Evolutionary conservation across 495 filamentous ascomycete genomes (phyloP), one percentile per base, ranked within the genome.

Genomic region (Cercophora newfieldiana): DNA sequence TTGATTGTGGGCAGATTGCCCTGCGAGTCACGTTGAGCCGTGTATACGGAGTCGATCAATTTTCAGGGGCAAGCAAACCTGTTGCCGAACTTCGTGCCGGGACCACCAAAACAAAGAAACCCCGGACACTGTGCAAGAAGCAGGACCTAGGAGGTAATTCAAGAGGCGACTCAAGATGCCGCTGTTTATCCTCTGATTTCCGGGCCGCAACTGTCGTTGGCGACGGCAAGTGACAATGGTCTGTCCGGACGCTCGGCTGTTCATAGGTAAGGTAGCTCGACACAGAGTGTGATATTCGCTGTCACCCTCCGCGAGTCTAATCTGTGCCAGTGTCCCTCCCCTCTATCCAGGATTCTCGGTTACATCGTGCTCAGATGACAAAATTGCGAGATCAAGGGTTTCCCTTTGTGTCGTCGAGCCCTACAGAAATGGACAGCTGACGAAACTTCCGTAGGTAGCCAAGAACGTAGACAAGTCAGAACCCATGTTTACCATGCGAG

Each of bases 1-100:
- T 57, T 30, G n/a, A 57, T 33, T 57, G 55, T 18, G 26, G 26
- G 18, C 21, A 57, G 28, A 57, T 57, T 57, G 55, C 55, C 55
- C 29, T n/a, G 55, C 7, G 28, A 31, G 28, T 57, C 18, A 57
- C 55, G 55, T 21, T 25, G 49, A 57, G 37, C 37, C 37, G 37
- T 16, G 37, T 14, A 44, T 44, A 44, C 12, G 18, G 10, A 2
- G 37, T 44, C 37, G 37, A 44, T 44, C 12, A 44, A 44, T 44
- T 44, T 44, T 44, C 37, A 44, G 37, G 37, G 37, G 37, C 12
- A 44, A 44, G 12, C 12, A 14, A 44, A 44, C 18, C 37, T 16
- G 10, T 44, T 44, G 37, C 37, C 37, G 37, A 44, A 44, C 2
- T 5, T 4, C 18, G 10, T 44, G 37, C 37, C 37, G 37, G 37